phyloP scores from a whole-genome alignment of 805 yeast species.

The Ogataea glucozyma region DNA sequence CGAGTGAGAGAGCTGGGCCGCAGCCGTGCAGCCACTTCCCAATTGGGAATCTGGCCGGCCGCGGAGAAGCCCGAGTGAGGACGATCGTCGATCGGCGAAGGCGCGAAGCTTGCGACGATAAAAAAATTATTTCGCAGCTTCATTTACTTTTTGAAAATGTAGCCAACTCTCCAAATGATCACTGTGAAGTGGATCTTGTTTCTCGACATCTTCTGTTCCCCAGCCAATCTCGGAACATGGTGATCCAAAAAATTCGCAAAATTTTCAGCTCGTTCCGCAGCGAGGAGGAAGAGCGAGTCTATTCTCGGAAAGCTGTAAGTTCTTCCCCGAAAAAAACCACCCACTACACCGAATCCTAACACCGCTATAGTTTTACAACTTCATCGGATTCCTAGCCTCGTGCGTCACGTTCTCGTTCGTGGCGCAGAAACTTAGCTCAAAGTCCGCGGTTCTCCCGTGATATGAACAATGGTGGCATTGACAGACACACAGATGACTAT shows the following conservation, averaged over 20 bases:
- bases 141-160: neutral
- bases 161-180: too few relatives aligned
- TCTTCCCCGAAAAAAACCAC: neutral
- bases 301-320: conserved; percentile 69
- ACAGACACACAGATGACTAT: conserved; percentile 1
- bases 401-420: conserved; percentile 80
- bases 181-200: too few relatives aligned
- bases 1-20: neutral
- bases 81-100: neutral
- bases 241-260: conserved; percentile 72
- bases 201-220: neutral
- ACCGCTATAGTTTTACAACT: conserved; percentile 54
- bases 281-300: conserved; percentile 79
- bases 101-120: neutral
- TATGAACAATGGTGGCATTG: conserved; percentile 6
- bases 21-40: neutral
- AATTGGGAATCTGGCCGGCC: conserved; percentile 3
- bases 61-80: conserved; percentile 1
- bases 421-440: conserved; percentile 52
- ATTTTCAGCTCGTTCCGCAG: conserved; percentile 81
- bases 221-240: conserved; percentile 41
- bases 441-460: conserved; percentile 11
- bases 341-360: neutral
- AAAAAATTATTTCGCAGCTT: neutral
- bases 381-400: conserved; percentile 77